Percentiles rank a stretch among this genome's conserved stretches.
Conservation (phyloP, 371 early-diverging fungal species). For the Circinella umbellata region DNA sequence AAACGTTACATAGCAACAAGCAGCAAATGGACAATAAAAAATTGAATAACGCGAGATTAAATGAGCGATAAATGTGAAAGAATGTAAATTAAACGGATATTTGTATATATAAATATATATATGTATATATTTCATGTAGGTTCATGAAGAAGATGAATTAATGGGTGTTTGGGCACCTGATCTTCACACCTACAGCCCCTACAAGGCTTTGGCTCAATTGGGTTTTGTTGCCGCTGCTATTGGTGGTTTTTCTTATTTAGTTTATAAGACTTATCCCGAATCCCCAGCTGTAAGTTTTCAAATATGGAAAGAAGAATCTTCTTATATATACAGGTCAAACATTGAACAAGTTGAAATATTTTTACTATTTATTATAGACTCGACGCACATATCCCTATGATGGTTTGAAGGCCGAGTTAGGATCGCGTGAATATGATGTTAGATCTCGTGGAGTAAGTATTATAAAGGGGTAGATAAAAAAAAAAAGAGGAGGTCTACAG, state of each 20-base stretch:
- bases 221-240: constrained; percentile 41
- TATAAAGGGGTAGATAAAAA: background rate
- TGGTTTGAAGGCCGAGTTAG: constrained; percentile 52
- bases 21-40: background rate
- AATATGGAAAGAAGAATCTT: background rate
- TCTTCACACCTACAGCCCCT: constrained; percentile 59
- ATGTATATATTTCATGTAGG: too few species aligned
- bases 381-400: constrained; percentile 55
- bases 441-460: constrained; percentile 51
- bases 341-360: too few species aligned
- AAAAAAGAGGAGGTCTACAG: background rate
- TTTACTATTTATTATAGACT: constrained; percentile 25
- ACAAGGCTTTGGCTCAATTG: constrained; percentile 58
- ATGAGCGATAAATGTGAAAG: background rate
- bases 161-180: constrained; percentile 70
- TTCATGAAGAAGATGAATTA: constrained; percentile 69
- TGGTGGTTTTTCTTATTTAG: constrained; percentile 49
- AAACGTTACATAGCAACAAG: background rate
- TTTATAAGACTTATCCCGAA: constrained; percentile 52
- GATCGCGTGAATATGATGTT: constrained; percentile 50
- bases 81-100: background rate
- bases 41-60: background rate
- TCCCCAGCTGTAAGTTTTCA: constrained; percentile 42
- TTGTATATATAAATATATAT: constrained; percentile 6
- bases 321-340: too few species aligned